Base-by-base conservation (phyloP, 345 rosid genomes). In the Acer campestre region DNA sequence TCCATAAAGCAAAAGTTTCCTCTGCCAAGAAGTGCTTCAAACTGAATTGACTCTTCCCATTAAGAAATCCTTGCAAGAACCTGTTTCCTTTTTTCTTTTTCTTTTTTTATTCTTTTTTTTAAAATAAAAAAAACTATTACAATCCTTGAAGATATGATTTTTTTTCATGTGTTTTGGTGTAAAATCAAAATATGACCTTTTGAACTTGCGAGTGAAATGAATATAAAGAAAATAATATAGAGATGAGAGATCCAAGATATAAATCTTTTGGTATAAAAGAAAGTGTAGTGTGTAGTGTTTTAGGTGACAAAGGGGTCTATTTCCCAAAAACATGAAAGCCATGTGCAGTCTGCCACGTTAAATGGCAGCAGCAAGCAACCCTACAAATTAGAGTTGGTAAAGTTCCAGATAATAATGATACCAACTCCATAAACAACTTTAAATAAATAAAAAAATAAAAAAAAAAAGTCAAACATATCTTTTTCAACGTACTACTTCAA, bases 401-500 rank as follows among this genome's bases (percentile, higher is more conserved):
- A 61, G 75, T 70, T 35, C 38, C 38, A 67, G 46, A 73, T 59
- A 63, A 59, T 25, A 6, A 59, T 48, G 12, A 49, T 23, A 46
- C 67, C 78, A n/a, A 81, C 80, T 73, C 62, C 61, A 1, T 25
- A n/a, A 64, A n/a, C 49, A 48, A 65, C 70, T 56, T 25, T 2
- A 29, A 29, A 29, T 25, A 25, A 25, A 25, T 0, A 29, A 2
- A 29, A 29, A 29, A 29, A 1, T 0, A 29, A 8, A 6, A 35
- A 4, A n/a, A 20, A 1, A 7, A 77, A 77, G 77, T 81, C 77
- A 80, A 79, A 67, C 70, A n/a, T 48, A 27, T 59, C 80, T 17
- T 25, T 46, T 76, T 80, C 38, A 4, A 35, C 38, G 7, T 0
- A 4, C 38, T 0, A 4, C 38, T 4, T 4, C 6, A 35, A 35